Conservation (phyloP, 2,329 filamentous ascomycete species). For the Beauveria sp. region DNA sequence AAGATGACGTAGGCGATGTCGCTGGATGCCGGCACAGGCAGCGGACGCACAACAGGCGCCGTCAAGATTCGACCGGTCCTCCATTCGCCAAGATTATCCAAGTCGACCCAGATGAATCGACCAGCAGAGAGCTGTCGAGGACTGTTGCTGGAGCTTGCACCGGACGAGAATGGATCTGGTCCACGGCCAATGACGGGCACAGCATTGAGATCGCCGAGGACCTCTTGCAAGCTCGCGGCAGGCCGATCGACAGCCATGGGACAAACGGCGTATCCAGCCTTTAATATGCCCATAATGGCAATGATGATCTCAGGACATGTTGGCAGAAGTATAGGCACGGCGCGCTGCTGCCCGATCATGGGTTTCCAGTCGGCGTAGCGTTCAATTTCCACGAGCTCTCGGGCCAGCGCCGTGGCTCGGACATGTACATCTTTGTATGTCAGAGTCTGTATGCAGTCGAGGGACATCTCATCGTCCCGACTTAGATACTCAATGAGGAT, state of each 20-base stretch:
- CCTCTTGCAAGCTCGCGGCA: neutral
- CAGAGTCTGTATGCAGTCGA: neutral
- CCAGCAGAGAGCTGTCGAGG: conserved; percentile 16
- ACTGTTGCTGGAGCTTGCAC: conserved; percentile 4
- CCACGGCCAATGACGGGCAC: conserved; percentile 11
- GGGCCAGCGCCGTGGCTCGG: neutral
- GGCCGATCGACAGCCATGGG: neutral
- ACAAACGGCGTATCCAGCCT: neutral
- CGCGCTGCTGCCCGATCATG: conserved; percentile 1
- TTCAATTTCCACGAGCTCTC: neutral
- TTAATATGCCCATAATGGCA: conserved; percentile 13
- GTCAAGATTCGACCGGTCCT: neutral
- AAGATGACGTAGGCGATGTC: conserved; percentile 30
- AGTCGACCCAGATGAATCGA: conserved; percentile 3
- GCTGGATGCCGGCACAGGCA: conserved; percentile 16
- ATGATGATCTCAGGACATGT: conserved; percentile 5
- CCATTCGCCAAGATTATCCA: neutral
- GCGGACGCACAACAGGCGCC: neutral
- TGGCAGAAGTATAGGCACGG: conserved; percentile 6
- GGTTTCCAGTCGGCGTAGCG: conserved; percentile 2
- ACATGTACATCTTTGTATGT: neutral
- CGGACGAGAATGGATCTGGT: conserved; percentile 10
- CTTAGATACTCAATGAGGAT: neutral
- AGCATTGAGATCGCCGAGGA: neutral
- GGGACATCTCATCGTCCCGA: neutral